Conservation (phyloP, 345 rosid genomes). For the Sonneratia alba region DNA sequence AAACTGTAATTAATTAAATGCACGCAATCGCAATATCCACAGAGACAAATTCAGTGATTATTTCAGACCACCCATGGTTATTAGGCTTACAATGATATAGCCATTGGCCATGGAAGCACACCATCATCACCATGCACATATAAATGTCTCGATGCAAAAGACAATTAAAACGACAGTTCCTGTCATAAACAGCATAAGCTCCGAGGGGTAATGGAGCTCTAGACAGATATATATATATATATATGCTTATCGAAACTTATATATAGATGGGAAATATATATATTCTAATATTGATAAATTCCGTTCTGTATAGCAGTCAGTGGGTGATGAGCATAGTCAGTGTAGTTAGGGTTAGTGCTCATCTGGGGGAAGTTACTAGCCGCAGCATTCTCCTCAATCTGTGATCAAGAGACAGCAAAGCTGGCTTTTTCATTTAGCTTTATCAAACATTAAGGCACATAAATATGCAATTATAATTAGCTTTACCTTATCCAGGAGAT, state of each 20-base stretch:
- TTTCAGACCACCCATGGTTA: no score
- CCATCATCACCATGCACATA: no score
- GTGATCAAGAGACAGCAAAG: conserved; percentile 6
- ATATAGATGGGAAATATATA: not conserved
- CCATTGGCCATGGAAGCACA: no score
- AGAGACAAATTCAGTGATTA: no score
- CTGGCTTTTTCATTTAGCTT: not conserved
- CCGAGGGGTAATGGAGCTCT: no score
- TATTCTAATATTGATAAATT: conserved; percentile 39
- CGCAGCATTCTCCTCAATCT: conserved; percentile 56
- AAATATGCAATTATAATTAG: not conserved
- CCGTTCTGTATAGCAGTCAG: conserved; percentile 46
- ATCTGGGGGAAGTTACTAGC: conserved; percentile 33
- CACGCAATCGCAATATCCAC: no score
- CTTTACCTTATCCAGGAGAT: conserved; percentile 67
- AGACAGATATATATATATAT: no score
- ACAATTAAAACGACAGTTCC: no score
- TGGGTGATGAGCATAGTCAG: conserved; percentile 38
- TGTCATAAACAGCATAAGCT: no score
- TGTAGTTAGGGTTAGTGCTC: conserved; percentile 22
- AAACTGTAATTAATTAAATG: no score
- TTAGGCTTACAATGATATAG: no score
- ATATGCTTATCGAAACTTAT: not conserved
- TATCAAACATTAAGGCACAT: not conserved
- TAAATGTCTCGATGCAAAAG: no score